Evolutionary conservation across 2,329 filamentous ascomycete genomes (phyloP).

Genomic region (Aspergillus phoenicis): DNA sequence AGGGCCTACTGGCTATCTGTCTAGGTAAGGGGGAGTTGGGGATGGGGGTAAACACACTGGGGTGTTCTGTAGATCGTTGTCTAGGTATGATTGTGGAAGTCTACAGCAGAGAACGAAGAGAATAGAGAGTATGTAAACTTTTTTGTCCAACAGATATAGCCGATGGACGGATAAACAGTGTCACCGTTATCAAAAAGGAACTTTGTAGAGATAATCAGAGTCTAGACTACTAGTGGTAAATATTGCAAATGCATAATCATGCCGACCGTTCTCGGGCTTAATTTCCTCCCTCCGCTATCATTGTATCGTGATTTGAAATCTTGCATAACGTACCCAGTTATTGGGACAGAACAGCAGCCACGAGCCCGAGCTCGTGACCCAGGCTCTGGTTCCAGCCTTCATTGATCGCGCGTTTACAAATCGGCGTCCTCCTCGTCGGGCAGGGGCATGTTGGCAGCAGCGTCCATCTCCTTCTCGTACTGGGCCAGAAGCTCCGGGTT

Average conservation of each 20-base stretch:
- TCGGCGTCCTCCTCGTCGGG: slow-evolving; percentile 88
- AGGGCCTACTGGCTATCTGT: too few species aligned
- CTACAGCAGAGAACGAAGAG: neutral
- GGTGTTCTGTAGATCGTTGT: too few species aligned
- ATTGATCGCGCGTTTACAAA: slow-evolving; percentile 41
- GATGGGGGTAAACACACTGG: too few species aligned
- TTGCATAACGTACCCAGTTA: slow-evolving; percentile 28
- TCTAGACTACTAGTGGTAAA: slow-evolving; percentile 32
- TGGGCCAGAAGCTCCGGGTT: slow-evolving; percentile 78
- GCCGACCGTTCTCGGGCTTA: slow-evolving; percentile 35
- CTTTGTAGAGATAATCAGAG: slow-evolving; percentile 24
- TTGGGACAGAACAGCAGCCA: slow-evolving; percentile 14
- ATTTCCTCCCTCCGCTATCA: slow-evolving; percentile 37
- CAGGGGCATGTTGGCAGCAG: slow-evolving; percentile 78
- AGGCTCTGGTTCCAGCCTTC: slow-evolving; percentile 13
- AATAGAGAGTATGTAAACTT: neutral
- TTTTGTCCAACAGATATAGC: slow-evolving; percentile 13
- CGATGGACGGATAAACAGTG: slow-evolving; percentile 17
- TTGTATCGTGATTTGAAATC: slow-evolving; percentile 41
- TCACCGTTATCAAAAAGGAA: slow-evolving; percentile 27
- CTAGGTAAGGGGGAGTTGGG: too few species aligned
- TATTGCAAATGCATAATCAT: slow-evolving; percentile 40
- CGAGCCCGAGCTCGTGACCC: slow-evolving; percentile 8
- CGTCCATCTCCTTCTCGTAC: slow-evolving; percentile 87
- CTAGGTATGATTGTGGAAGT: too few species aligned